Evolutionary conservation across 148 eudicot species (phyloP).

Genomic region (Cornus controversa): DNA sequence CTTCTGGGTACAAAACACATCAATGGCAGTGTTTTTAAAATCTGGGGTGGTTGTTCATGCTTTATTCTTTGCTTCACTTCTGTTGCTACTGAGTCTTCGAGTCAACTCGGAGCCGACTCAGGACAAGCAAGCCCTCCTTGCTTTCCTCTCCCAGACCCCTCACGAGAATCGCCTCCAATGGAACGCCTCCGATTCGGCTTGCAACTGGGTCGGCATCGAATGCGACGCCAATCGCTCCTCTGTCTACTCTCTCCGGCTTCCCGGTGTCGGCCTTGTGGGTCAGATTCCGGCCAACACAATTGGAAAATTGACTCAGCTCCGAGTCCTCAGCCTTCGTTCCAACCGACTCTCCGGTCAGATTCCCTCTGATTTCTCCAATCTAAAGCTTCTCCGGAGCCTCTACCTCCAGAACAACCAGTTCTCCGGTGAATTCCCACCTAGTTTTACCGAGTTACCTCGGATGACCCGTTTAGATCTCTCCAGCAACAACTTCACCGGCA

Average conservation of each 20-base stretch:
- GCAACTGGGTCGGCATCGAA: conserved; percentile 69
- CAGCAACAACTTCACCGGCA: conserved; percentile 52
- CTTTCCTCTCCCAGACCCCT: conserved; percentile 50
- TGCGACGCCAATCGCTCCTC: conserved; percentile 49
- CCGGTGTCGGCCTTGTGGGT: conserved; percentile 68
- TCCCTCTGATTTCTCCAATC: conserved; percentile 55
- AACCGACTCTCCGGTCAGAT: conserved; percentile 42
- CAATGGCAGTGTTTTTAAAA: conserved; percentile 15
- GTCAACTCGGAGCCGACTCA: conserved; percentile 57
- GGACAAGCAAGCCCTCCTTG: conserved; percentile 68
- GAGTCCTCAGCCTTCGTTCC: conserved; percentile 45
- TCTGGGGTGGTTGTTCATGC: background rate
- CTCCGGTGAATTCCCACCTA: conserved; percentile 60
- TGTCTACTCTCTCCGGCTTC: conserved; percentile 58
- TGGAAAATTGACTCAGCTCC: conserved; percentile 35
- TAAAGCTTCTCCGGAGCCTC: conserved; percentile 49
- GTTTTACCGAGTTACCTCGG: conserved; percentile 43
- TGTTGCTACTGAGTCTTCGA: conserved; percentile 11
- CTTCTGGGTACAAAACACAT: background rate
- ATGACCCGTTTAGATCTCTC: conserved; percentile 67
- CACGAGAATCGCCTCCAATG: conserved; percentile 62
- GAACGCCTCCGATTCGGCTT: conserved; percentile 55
- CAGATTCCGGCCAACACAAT: conserved; percentile 47
- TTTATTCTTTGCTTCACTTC: background rate
- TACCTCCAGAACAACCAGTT: conserved; percentile 61